These are phyloP conservation scores for Pelargonium nanum DNA, from an alignment of 345 rosid species.

Conservation along the genomic window DNA sequence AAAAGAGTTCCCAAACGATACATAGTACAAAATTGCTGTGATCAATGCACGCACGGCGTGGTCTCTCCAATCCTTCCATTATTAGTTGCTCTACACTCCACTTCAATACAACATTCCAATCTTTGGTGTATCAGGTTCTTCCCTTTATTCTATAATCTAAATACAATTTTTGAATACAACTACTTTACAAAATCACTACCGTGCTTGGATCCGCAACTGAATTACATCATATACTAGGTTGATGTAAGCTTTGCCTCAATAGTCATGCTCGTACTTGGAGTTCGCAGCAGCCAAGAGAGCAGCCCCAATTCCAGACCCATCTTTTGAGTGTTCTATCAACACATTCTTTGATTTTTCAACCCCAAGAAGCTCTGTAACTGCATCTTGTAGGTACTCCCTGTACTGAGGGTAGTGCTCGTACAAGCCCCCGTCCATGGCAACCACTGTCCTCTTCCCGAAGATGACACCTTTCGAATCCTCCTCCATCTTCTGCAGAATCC, in stretches of 20 bases:
- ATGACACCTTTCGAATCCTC: conserved; percentile 44
- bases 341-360: conserved; percentile 36
- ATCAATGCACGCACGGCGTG: too few relatives aligned
- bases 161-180: conserved; percentile 1
- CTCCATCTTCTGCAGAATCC: conserved; percentile 70
- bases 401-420: conserved; percentile 65
- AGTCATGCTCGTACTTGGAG: conserved; percentile 44
- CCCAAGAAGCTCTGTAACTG: conserved; percentile 60
- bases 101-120: too few relatives aligned
- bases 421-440: conserved; percentile 81
- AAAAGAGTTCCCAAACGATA: too few relatives aligned
- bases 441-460: conserved; percentile 54
- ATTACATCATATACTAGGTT: neutral
- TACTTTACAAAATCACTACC: neutral
- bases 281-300: conserved; percentile 79
- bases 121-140: too few relatives aligned
- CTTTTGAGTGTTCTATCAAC: conserved; percentile 60
- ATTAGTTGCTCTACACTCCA: too few relatives aligned
- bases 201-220: too few relatives aligned
- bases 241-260: conserved; percentile 12
- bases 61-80: too few relatives aligned
- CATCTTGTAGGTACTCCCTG: conserved; percentile 52
- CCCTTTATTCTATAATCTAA: neutral
- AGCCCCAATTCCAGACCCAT: conserved; percentile 85
- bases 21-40: too few relatives aligned